A percentile compares a stretch with the other conserved stretches of the same genome.
Evolutionary conservation across 2,329 filamentous ascomycete genomes (phyloP).

Genomic region (Dendrostoma leiphaemia): DNA sequence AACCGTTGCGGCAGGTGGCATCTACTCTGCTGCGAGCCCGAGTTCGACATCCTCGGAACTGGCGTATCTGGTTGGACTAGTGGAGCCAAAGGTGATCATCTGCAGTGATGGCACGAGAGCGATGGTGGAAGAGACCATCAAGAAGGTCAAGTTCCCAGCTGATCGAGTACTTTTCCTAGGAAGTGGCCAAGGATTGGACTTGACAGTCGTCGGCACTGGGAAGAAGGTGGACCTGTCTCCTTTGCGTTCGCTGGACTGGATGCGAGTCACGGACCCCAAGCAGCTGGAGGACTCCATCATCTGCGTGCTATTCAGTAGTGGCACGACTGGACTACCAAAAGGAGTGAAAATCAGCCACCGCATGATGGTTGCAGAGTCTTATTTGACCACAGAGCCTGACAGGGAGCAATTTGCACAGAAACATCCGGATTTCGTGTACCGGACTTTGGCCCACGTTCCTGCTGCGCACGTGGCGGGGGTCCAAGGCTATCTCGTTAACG

Average conservation of each 20-base stretch:
- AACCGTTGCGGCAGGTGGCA: constrained; percentile 56
- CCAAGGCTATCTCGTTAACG: constrained; percentile 41
- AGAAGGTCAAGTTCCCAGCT: neutral
- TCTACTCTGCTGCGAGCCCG: constrained; percentile 55
- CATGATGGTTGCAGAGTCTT: constrained; percentile 39
- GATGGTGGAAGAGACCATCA: constrained; percentile 30
- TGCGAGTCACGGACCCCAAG: constrained; percentile 46
- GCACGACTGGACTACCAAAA: constrained; percentile 48
- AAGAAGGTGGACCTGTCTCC: constrained; percentile 32
- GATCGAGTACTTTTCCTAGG: constrained; percentile 26
- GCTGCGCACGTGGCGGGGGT: constrained; percentile 46
- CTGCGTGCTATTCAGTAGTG: constrained; percentile 47
- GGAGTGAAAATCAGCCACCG: constrained; percentile 44
- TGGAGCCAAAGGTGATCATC: constrained; percentile 36
- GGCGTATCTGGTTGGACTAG: constrained; percentile 40
- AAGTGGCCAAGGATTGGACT: constrained; percentile 10
- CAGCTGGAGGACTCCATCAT: constrained; percentile 39
- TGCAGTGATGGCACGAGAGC: constrained; percentile 47
- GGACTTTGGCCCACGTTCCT: constrained; percentile 42
- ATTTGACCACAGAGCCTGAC: constrained; percentile 29
- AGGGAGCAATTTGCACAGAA: constrained; percentile 28
- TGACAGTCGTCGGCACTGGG: constrained; percentile 28
- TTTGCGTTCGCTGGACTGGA: constrained; percentile 46
- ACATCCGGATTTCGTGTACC: constrained; percentile 27
- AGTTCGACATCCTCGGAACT: constrained; percentile 50